A percentile compares a stretch with the other conserved stretches of the same genome.
These are phyloP conservation scores for Colletotrichum sp. DNA, from an alignment of 2,329 filamentous ascomycete genomes.

Conservation along the genomic window DNA sequence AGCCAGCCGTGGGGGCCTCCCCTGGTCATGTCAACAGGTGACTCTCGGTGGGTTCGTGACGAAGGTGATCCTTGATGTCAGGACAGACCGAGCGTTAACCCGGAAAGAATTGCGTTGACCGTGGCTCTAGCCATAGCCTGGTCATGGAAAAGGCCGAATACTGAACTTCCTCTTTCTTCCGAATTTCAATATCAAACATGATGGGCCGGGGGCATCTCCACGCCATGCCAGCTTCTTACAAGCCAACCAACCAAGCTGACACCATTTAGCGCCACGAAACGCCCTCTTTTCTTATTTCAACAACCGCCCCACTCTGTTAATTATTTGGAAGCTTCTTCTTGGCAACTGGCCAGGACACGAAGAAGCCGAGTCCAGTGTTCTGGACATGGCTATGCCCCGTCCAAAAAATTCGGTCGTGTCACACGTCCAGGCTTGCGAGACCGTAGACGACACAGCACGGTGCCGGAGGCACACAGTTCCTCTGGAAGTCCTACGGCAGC, in stretches of 20 bases:
- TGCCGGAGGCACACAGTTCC: background rate
- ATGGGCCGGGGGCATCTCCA: background rate
- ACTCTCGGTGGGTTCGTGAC: background rate
- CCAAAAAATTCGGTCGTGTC: background rate
- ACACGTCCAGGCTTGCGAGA: background rate
- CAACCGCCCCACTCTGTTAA: background rate
- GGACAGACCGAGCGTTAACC: background rate
- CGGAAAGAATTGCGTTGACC: background rate
- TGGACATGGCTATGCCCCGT: background rate
- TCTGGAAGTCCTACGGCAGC: background rate
- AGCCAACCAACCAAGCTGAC: background rate
- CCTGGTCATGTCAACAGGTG: background rate
- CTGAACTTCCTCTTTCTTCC: background rate
- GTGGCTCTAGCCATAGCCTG: background rate
- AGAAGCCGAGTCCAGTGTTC: background rate
- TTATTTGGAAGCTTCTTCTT: slow-evolving; percentile 14
- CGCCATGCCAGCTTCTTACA: background rate
- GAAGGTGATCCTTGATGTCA: background rate
- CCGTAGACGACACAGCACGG: background rate
- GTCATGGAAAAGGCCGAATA: background rate
- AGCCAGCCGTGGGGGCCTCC: background rate
- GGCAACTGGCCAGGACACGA: background rate
- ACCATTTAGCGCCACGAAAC: slow-evolving; percentile 12
- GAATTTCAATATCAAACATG: background rate
- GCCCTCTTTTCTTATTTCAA: slow-evolving; percentile 19